Conservation (phyloP, 768 basidiomycete genomes). For the Tylopilus vinaceipallidus region DNA sequence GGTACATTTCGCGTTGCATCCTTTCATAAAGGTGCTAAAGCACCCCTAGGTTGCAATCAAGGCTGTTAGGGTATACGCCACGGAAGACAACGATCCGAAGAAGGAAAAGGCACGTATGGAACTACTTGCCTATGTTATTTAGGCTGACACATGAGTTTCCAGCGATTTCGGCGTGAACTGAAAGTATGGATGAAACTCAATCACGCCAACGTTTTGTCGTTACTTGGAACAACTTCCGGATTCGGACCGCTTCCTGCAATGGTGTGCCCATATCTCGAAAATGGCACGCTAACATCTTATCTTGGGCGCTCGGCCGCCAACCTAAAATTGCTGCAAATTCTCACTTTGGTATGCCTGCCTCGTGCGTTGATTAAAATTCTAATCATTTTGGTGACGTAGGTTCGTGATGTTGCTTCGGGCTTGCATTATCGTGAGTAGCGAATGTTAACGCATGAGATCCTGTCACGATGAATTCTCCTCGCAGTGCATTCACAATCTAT, state of each 20-base stretch:
- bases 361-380: no score
- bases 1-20: no score
- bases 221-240: neutral
- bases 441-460: neutral
- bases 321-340: neutral
- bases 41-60: no score
- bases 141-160: neutral
- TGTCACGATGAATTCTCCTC: neutral
- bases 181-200: conserved; percentile 9
- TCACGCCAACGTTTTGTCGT: neutral
- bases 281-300: neutral
- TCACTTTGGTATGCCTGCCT: neutral
- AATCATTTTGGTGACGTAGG: neutral
- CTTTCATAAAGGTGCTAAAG: no score
- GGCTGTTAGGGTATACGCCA: no score
- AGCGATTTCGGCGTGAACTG: conserved; percentile 5
- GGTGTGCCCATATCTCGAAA: neutral
- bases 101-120: no score
- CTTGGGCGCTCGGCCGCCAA: neutral
- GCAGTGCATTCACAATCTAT: neutral
- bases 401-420: neutral
- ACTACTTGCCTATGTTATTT: no score
- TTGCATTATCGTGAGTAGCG: neutral
- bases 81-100: no score
- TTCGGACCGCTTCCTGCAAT: neutral